Evolutionary conservation across 768 basidiomycete genomes (phyloP), one percentile per base, ranked within the genome.

Genomic region (Mycena kentingensis): DNA sequence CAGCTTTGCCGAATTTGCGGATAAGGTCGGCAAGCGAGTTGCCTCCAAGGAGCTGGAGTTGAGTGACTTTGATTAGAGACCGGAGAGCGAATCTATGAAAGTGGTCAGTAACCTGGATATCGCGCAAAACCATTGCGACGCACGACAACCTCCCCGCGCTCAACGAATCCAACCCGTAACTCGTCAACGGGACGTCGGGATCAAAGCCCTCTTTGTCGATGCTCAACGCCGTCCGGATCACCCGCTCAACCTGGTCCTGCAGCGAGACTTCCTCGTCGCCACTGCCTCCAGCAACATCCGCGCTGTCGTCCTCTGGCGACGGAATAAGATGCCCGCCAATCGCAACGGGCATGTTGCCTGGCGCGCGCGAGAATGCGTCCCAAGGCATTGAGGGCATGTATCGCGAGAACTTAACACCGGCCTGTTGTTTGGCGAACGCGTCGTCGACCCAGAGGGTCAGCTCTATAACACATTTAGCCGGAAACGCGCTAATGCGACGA

Each of bases 11-110:
- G 24, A 8, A 44, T 44, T 44, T 44, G 42, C 42, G 42, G 19
- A 44, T 21, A 26, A 44, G 16, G 42, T 44, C 42, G 42, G 42
- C 42, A 26, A 44, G 42, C 22, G 42, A 44, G 42, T 44, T 44
- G 42, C 24, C 42, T 21, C 19, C 42, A 5, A 44, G 10, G 7
- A 44, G 42, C 24, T 44, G 42, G 13, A 44, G 42, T 18, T 44
- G 42, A 26, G 42, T 44, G 24, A 44, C 42, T 18, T 44, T 21
- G 24, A 26, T 26, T 21, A 44, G 19, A 26, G 42, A 44, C 13
- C 42, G 42, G 42, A 44, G 7, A 18, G 42, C 7, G 28, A 44
- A 44, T 21, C 42, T 44, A 18, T 25, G 28, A 26, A 44, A 18
- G 11, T 18, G 42, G 24, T 11, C 24, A 22, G 21, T n/a, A n/a